These are phyloP conservation scores for Camillea tinctor DNA, from an alignment of 2,329 filamentous ascomycete genomes.

Conservation along the genomic window DNA sequence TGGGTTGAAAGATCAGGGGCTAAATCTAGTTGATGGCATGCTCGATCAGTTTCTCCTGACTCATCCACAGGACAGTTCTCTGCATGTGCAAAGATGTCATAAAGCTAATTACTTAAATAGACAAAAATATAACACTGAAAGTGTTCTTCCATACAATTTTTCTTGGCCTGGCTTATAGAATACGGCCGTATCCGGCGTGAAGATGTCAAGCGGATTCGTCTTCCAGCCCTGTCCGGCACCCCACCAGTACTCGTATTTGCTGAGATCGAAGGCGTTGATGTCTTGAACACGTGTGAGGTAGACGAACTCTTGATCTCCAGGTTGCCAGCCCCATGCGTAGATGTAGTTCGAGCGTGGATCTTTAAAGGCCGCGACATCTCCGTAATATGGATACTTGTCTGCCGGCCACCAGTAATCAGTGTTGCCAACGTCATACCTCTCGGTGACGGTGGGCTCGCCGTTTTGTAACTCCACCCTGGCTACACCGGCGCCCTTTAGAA, in stretches of 20 bases:
- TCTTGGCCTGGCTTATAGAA: slow-evolving; percentile 40
- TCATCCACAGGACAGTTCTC: no score
- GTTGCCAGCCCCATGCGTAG: slow-evolving; percentile 39
- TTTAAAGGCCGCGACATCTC: slow-evolving; percentile 37
- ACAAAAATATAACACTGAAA: slow-evolving; percentile 38
- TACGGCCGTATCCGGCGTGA: slow-evolving; percentile 37
- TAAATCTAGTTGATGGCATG: background rate
- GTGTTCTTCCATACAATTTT: slow-evolving; percentile 37
- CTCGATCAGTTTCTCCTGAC: no score
- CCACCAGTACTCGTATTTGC: slow-evolving; percentile 42
- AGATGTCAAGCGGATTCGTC: slow-evolving; percentile 28
- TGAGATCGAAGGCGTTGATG: slow-evolving; percentile 35
- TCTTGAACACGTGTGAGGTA: slow-evolving; percentile 38
- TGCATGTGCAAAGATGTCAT: no score
- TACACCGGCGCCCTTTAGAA: slow-evolving; percentile 37
- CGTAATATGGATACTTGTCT: slow-evolving; percentile 33
- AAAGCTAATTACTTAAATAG: slow-evolving; percentile 24
- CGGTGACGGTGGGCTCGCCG: slow-evolving; percentile 35
- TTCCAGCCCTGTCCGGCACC: slow-evolving; percentile 38
- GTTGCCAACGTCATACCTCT: slow-evolving; percentile 28
- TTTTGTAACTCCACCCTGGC: slow-evolving; percentile 35
- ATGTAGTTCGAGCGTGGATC: slow-evolving; percentile 39
- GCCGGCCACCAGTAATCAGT: slow-evolving; percentile 39
- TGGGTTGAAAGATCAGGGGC: background rate
- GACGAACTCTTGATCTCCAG: slow-evolving; percentile 30